Conservation (phyloP, 371 early-diverging fungal genomes). For the Conidiobolus incongruus region DNA sequence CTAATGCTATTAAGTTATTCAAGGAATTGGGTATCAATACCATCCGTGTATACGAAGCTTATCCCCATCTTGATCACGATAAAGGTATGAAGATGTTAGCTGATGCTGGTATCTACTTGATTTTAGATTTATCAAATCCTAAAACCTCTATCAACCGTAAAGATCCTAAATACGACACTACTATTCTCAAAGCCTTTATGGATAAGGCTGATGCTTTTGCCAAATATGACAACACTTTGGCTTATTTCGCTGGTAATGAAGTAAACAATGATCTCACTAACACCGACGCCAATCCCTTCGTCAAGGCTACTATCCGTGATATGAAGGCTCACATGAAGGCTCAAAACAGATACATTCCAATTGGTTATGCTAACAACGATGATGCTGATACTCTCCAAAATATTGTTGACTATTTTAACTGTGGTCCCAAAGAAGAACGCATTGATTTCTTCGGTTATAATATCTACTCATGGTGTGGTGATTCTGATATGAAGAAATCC, state of each 20-base stretch:
- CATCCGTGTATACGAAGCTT: conserved; percentile 51
- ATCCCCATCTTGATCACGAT: conserved; percentile 35
- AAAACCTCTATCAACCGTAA: conserved; percentile 35
- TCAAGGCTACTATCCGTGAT: conserved; percentile 50
- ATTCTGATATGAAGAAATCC: conserved; percentile 20
- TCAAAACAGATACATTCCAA: conserved; percentile 28
- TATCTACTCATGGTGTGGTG: conserved; percentile 35
- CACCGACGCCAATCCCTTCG: conserved; percentile 40
- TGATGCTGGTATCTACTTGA: conserved; percentile 40
- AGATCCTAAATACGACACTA: conserved; percentile 33
- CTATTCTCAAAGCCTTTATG: conserved; percentile 25
- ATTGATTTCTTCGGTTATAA: conserved; percentile 55
- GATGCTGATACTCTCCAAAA: conserved; percentile 38
- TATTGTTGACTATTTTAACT: conserved; percentile 45
- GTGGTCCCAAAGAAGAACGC: conserved; percentile 33
- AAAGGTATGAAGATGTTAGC: conserved; percentile 47
- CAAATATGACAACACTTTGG: conserved; percentile 35
- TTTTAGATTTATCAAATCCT: conserved; percentile 41
- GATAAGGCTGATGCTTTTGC: conserved; percentile 38
- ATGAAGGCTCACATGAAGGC: conserved; percentile 31
- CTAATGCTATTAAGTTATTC: conserved; percentile 37
- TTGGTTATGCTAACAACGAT: conserved; percentile 64
- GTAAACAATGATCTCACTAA: conserved; percentile 42
- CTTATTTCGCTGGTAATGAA: conserved; percentile 62
- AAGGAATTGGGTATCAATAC: conserved; percentile 44